phyloP scores from a whole-genome alignment of 2,329 filamentous ascomycete species.

The Orbilia quercus region DNA sequence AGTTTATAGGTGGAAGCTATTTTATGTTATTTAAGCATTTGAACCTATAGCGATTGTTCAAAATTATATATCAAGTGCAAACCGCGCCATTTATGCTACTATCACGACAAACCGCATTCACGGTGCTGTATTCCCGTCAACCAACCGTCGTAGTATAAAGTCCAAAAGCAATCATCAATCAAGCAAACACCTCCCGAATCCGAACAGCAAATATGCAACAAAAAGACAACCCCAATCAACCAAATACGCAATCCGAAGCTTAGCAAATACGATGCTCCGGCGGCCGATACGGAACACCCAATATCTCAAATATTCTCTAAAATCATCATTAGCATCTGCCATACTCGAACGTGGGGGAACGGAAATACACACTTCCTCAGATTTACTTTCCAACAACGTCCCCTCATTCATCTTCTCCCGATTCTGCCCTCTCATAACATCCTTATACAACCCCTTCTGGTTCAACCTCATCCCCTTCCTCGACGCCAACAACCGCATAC shows the following conservation, averaged over 20 bases:
- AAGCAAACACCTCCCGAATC: no score
- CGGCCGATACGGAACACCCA: constrained; percentile 86
- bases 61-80: no score
- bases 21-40: no score
- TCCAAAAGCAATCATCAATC: not conserved
- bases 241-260: constrained; percentile 56
- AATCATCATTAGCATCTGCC: not conserved
- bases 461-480: constrained; percentile 87
- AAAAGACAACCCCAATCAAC: not conserved
- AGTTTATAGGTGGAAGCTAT: no score
- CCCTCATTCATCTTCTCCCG: constrained; percentile 75
- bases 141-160: not conserved
- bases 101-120: not conserved
- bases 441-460: constrained; percentile 80
- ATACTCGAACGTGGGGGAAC: not conserved
- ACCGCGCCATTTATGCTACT: not conserved
- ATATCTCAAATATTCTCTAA: constrained; percentile 78
- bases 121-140: not conserved
- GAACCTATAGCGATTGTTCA: no score
- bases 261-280: constrained; percentile 80
- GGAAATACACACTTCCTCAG: constrained; percentile 69
- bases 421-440: constrained; percentile 72
- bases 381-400: constrained; percentile 76
- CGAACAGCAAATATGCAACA: no score
- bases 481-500: constrained; percentile 80